Evolutionary conservation across 2,329 filamentous ascomycete genomes (phyloP).

Genomic region (Penicillium sumatraense): DNA sequence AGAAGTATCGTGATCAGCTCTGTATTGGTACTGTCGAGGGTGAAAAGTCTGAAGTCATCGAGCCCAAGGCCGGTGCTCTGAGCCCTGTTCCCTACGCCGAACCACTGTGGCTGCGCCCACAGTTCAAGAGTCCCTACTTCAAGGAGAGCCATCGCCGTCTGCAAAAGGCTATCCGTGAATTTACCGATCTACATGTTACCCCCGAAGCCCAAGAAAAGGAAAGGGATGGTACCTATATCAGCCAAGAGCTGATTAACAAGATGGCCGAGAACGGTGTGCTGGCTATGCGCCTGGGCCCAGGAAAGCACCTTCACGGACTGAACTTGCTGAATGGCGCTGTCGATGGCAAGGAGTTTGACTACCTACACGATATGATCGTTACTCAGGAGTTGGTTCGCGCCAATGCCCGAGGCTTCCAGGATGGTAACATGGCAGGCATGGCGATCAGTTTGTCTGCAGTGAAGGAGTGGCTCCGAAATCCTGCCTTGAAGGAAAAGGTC

Average conservation of each 20-base stretch:
- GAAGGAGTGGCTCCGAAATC: slow-evolving; percentile 75
- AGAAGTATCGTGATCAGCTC: slow-evolving; percentile 73
- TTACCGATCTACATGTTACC: slow-evolving; percentile 71
- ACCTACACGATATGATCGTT: slow-evolving; percentile 81
- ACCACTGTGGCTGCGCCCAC: slow-evolving; percentile 77
- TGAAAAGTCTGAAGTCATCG: slow-evolving; percentile 75
- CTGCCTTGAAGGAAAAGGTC: slow-evolving; percentile 67
- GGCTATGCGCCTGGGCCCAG: slow-evolving; percentile 82
- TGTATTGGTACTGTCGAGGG: slow-evolving; percentile 75
- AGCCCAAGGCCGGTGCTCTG: slow-evolving; percentile 71
- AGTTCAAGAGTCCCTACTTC: slow-evolving; percentile 81
- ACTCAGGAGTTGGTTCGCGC: slow-evolving; percentile 73
- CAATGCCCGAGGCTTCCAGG: slow-evolving; percentile 77
- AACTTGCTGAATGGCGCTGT: slow-evolving; percentile 70
- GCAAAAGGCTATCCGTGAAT: slow-evolving; percentile 71
- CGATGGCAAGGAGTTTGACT: slow-evolving; percentile 81
- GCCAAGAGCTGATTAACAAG: slow-evolving; percentile 71
- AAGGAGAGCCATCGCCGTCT: slow-evolving; percentile 72
- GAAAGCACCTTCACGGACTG: slow-evolving; percentile 77
- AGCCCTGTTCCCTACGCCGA: slow-evolving; percentile 82
- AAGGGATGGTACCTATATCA: slow-evolving; percentile 71
- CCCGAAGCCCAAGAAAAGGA: slow-evolving; percentile 80
- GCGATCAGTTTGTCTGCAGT: slow-evolving; percentile 80
- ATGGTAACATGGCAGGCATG: slow-evolving; percentile 87
- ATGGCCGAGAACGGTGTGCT: slow-evolving; percentile 77